Evolutionary conservation across 140 eudicot genomes (phyloP), one percentile per base, ranked within the genome.

Genomic region (Oenanthe javanica): DNA sequence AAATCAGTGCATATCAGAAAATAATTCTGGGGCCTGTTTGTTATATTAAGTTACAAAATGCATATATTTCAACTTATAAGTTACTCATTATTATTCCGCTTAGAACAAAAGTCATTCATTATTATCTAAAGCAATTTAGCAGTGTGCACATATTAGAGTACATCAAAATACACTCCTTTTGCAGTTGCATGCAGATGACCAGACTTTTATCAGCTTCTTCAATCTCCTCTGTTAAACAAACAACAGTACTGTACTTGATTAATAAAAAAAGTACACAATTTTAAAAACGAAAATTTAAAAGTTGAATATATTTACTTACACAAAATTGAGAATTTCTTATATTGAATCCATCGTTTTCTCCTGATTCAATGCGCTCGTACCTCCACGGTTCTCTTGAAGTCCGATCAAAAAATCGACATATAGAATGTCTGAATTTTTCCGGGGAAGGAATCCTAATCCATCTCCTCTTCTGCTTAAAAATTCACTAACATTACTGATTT

Each of bases 381-480:
- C 63, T 77, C 79, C 77, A 72, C n/a, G 63, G 77, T 64, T 81
- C 36, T 38, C 61, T 84, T 70, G 49, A 55, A 16, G 5, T 64
- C 8, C 77, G 79, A 54, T 45, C 55, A 66, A 75, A 75, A 9
- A 73, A 9, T 42, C 69, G 52, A 38, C 42, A 48, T 6, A 76
- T 47, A 43, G 13, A 72, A 16, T 9, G 31, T 3, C 77, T 8
- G 13, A 59, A 14, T 64, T 74, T 77, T 1, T 63, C 21, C 55
- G 48, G 83, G 12, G 82, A 49, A 36, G 79, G 54, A 31, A 27
- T 61, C 38, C 70, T 12, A 0, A 55, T 55, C 82, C 79, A 80
- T 77, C 79, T 80, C 87, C 87, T 61, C 59, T 80, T 80, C 84
- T 84, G 81, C 59, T 54, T 55, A 66, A 27, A 42, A 8, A 31